These are phyloP conservation scores for Parietaria judaica DNA, from an alignment of 306 rosid species.

Conservation along the genomic window DNA sequence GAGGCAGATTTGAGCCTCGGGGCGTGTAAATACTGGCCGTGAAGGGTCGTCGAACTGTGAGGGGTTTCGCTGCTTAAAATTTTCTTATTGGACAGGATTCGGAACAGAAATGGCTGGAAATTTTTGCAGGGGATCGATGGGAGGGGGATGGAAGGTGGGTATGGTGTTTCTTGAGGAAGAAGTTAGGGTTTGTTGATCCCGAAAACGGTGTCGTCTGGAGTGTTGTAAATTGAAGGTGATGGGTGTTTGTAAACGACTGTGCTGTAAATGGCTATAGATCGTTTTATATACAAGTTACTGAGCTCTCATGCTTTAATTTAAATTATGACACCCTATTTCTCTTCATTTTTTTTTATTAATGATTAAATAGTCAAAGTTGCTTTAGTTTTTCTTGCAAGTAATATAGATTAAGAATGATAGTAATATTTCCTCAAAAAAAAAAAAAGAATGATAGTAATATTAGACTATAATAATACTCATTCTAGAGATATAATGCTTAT, in stretches of 20 bases:
- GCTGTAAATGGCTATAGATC: slow-evolving; percentile 8
- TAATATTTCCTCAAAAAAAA: too few relatives aligned
- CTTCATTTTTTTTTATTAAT: too few relatives aligned
- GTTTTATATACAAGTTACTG: not conserved
- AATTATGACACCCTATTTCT: too few relatives aligned
- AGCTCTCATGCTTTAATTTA: too few relatives aligned
- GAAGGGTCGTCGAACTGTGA: slow-evolving; percentile 20
- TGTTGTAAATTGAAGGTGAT: slow-evolving; percentile 33
- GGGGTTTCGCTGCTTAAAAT: slow-evolving; percentile 24
- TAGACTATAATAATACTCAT: too few relatives aligned
- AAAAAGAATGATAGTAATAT: too few relatives aligned
- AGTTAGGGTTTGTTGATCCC: slow-evolving; percentile 5
- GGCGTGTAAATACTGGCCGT: slow-evolving; percentile 35
- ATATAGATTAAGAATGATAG: too few relatives aligned
- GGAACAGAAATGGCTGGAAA: slow-evolving; percentile 12
- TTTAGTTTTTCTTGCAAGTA: too few relatives aligned
- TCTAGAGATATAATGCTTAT: too few relatives aligned
- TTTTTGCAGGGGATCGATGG: slow-evolving; percentile 9
- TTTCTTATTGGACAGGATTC: not conserved
- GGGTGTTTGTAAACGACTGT: slow-evolving; percentile 14
- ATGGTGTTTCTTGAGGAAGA: slow-evolving; percentile 7
- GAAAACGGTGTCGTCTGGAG: not conserved
- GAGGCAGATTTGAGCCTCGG: slow-evolving; percentile 44
- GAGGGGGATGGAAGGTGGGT: not conserved
- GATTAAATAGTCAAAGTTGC: too few relatives aligned